Percentiles rank a stretch among this genome's conserved stretches.
Evolutionary conservation across 2,329 filamentous ascomycete genomes (phyloP).

Genomic region (Arthrobotrys sphaeroides): DNA sequence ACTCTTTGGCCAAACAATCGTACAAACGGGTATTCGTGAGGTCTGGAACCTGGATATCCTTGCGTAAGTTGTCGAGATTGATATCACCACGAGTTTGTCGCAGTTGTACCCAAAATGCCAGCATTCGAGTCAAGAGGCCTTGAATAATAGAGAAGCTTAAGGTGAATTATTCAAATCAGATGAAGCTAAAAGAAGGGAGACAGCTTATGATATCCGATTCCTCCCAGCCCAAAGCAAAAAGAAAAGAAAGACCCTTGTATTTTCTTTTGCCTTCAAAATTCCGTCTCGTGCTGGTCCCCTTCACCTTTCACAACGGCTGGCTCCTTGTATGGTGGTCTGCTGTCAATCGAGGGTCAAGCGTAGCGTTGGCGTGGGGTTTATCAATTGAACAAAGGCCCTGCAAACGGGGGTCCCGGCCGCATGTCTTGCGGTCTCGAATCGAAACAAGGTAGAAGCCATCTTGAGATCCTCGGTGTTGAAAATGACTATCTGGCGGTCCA

Average conservation of each 20-base stretch:
- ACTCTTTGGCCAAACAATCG: background rate
- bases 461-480: slow-evolving; percentile 10
- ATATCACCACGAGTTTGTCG: background rate
- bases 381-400: slow-evolving; percentile 14
- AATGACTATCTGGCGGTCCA: background rate
- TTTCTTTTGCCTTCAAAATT: slow-evolving; percentile 8
- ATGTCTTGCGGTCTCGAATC: slow-evolving; percentile 16
- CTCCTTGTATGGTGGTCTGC: slow-evolving; percentile 29
- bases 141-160: slow-evolving; percentile 16
- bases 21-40: background rate
- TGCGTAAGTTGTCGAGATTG: background rate
- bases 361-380: slow-evolving; percentile 46
- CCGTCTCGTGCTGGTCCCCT: slow-evolving; percentile 4
- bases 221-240: slow-evolving; percentile 1
- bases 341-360: slow-evolving; percentile 41
- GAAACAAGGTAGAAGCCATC: slow-evolving; percentile 32
- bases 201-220: slow-evolving; percentile 42
- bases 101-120: background rate
- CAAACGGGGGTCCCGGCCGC: slow-evolving; percentile 30
- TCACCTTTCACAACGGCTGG: slow-evolving; percentile 29
- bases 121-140: background rate
- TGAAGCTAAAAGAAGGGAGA: slow-evolving; percentile 38
- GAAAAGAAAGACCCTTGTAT: background rate
- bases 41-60: background rate
- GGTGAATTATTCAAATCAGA: slow-evolving; percentile 38